Evolutionary conservation across 768 basidiomycete genomes (phyloP).

Genomic region (Exidia glandulosa): DNA sequence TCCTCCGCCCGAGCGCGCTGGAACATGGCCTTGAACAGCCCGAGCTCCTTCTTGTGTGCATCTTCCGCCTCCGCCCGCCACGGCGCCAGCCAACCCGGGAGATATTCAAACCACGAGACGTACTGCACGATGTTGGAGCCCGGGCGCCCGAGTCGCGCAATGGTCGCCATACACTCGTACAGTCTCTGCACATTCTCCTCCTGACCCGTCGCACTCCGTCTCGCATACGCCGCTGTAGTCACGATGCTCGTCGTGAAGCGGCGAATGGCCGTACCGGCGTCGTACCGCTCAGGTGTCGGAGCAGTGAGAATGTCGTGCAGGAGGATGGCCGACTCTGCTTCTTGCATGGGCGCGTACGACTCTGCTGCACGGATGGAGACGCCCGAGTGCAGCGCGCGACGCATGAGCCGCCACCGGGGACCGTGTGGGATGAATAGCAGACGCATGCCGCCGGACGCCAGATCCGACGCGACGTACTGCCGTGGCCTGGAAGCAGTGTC

Average conservation of each 20-base stretch:
- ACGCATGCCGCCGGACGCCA: not conserved
- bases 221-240: not conserved
- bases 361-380: conserved; percentile 42
- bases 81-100: conserved; percentile 41
- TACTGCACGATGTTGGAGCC: conserved; percentile 26
- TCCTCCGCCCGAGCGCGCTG: conserved; percentile 29
- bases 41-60: conserved; percentile 46
- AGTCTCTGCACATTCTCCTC: not conserved
- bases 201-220: not conserved
- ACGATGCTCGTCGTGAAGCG: not conserved
- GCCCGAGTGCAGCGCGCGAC: conserved; percentile 47
- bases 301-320: conserved; percentile 13
- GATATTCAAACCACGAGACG: conserved; percentile 16
- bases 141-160: conserved; percentile 10
- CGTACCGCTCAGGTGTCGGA: not conserved
- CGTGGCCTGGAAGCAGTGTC: not conserved
- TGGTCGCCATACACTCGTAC: not conserved
- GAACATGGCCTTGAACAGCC: conserved; percentile 43
- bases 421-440: not conserved
- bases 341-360: conserved; percentile 39
- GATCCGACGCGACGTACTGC: not conserved
- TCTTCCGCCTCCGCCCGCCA: conserved; percentile 45
- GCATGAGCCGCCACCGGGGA: not conserved
- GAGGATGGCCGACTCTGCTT: conserved; percentile 23
- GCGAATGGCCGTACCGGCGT: not conserved